Base-by-base conservation (phyloP, 495 filamentous ascomycete species). In the Penicillium mononematosum region DNA sequence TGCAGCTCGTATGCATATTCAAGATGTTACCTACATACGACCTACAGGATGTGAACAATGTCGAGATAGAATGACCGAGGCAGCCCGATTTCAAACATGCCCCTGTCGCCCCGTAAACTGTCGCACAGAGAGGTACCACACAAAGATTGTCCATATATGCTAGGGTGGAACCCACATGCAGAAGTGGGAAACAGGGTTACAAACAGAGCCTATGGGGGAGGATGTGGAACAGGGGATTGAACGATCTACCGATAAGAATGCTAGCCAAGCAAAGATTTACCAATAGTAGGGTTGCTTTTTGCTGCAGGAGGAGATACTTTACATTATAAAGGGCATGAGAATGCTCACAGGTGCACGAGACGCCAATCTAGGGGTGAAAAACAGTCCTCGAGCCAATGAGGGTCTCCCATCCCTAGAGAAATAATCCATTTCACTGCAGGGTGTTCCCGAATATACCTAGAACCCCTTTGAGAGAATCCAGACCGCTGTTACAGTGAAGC, bases 291-390 rank as follows among this genome's bases (percentile, higher is more conserved):
- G 25, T 44, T 31, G n/a, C 32, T 44, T 20, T 38, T 38, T 22
- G 11, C 50, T 55, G 27, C 25, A 55, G 47, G 39, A 53, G 42
- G 41, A 50, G 50, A 16, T 17, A 34, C 59, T 59, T 52, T 53
- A 16, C 56, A 50, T 32, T 29, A 7, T 2, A 5, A 24, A 20
- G 39, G 49, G 56, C 44, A 20, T 27, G 24, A 52, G 65, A 66
- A 68, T 68, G 65, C 46, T 56, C 10, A 27, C 32, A 7, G 49
- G 38, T 44, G 58, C 53, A 58, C 58, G 52, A 57, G 50, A 27
- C 27, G 31, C 41, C 38, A 46, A 68, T 60, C 65, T 25, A 68
- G 65, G 65, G 65, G 58, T 68, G 55, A 55, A 54, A 58, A 44
- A 44, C 58, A 60, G 27, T 4, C 27, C 17, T 11, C 44, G 5